Conservation (phyloP, 768 basidiomycete genomes). For the Exidia glandulosa region DNA sequence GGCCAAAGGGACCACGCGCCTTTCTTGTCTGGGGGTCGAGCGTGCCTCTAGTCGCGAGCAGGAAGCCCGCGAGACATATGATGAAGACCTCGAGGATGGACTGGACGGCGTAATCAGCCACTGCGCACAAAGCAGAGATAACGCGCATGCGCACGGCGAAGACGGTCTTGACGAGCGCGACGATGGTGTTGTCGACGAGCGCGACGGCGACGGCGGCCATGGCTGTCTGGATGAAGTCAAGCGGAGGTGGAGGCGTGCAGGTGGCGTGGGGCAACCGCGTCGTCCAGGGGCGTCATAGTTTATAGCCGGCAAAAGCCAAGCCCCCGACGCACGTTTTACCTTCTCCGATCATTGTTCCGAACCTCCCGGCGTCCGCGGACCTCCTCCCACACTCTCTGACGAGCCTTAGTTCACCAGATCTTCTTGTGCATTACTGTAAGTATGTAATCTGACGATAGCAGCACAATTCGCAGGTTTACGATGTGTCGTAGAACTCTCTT, state of each 20-base stretch:
- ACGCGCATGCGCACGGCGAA: constrained; percentile 35
- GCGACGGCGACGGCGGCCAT: background rate
- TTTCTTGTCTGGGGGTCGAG: constrained; percentile 86
- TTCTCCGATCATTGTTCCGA: too few relatives aligned
- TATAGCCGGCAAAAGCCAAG: too few relatives aligned
- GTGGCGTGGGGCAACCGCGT: background rate
- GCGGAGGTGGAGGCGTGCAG: background rate
- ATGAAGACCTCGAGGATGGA: constrained; percentile 85
- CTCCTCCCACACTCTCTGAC: too few relatives aligned
- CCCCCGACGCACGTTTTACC: background rate
- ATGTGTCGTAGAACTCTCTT: too few relatives aligned
- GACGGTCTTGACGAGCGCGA: constrained; percentile 41
- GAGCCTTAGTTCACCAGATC: too few relatives aligned
- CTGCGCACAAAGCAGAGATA: constrained; percentile 8
- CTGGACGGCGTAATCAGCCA: constrained; percentile 26
- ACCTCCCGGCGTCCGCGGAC: too few relatives aligned
- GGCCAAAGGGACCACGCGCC: constrained; percentile 29
- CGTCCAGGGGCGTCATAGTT: background rate
- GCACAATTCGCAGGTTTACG: too few relatives aligned
- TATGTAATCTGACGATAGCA: too few relatives aligned
- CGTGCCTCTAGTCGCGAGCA: constrained; percentile 67
- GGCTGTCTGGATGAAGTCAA: background rate
- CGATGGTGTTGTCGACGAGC: constrained; percentile 19
- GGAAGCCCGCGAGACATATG: constrained; percentile 73
- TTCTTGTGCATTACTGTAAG: too few relatives aligned